Evolutionary conservation across 2,329 filamentous ascomycete species (phyloP).

Genomic region (Decorospora gaudefroyi): DNA sequence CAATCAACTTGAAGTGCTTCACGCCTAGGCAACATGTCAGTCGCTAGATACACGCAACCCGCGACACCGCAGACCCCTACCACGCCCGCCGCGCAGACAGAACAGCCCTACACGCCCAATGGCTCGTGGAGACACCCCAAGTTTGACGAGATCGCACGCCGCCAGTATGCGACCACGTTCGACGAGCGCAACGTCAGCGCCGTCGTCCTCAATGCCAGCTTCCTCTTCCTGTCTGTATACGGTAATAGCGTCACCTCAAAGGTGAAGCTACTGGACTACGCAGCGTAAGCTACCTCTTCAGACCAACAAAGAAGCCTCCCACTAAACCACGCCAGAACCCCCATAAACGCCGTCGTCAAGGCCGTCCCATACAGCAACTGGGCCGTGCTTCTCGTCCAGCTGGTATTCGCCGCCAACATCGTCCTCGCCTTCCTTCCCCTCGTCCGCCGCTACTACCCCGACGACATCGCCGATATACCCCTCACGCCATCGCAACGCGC

Average conservation of each 20-base stretch:
- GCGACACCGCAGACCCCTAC: conserved; percentile 30
- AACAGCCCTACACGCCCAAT: conserved; percentile 50
- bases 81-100: conserved; percentile 33
- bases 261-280: conserved; percentile 27
- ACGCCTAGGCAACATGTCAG: conserved; percentile 22
- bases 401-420: conserved; percentile 67
- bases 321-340: conserved; percentile 39
- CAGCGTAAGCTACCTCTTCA: conserved; percentile 25
- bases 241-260: conserved; percentile 27
- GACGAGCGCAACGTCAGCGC: conserved; percentile 73
- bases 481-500: conserved; percentile 86
- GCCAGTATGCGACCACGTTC: conserved; percentile 79
- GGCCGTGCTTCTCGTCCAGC: conserved; percentile 54
- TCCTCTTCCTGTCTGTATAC: conserved; percentile 57
- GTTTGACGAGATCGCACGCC: conserved; percentile 80
- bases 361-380: conserved; percentile 47
- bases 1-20: conserved; percentile 14
- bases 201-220: conserved; percentile 68
- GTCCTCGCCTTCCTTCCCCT: conserved; percentile 71
- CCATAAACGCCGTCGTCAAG: conserved; percentile 44
- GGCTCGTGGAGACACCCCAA: conserved; percentile 92
- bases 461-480: conserved; percentile 85
- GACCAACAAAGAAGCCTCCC: not conserved
- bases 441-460: conserved; percentile 61
- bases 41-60: conserved; percentile 22